These are phyloP conservation scores for Ceratopteris richardii DNA, from an alignment of 75 land plant species.

Conservation along the genomic window DNA sequence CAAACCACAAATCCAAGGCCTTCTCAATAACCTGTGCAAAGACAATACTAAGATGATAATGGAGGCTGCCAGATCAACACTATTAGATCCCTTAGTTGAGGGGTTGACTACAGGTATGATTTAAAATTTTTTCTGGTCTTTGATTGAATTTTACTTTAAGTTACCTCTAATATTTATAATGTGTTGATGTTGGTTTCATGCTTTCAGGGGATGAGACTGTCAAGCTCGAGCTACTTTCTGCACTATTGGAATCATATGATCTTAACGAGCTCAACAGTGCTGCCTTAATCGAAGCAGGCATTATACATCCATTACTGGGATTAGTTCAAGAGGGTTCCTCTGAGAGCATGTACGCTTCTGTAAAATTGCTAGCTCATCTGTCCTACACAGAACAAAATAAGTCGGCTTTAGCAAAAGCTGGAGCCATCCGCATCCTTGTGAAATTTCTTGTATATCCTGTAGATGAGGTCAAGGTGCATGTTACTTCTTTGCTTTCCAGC, in stretches of 20 bases:
- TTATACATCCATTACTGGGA: conserved; percentile 12
- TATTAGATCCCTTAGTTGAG: neutral
- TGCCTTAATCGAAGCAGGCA: conserved; percentile 19
- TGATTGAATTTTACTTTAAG: no score
- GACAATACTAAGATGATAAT: neutral
- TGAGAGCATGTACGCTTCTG: conserved; percentile 11
- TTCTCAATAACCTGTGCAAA: conserved; percentile 6
- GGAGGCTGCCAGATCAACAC: neutral
- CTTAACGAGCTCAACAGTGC: conserved; percentile 8
- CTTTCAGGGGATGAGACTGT: conserved; percentile 12
- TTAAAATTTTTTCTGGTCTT: no score
- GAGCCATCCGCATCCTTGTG: conserved; percentile 13
- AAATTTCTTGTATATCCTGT: conserved; percentile 3
- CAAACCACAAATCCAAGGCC: neutral
- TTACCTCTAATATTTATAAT: no score
- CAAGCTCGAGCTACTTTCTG: conserved; percentile 7
- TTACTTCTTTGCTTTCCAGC: conserved; percentile 11
- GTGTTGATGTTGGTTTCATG: no score
- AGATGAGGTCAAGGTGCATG: neutral
- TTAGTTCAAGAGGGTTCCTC: conserved; percentile 7
- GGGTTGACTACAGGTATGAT: neutral
- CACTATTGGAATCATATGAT: conserved; percentile 7
- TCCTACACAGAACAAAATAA: conserved; percentile 12
- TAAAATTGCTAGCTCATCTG: conserved; percentile 7
- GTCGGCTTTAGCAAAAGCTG: conserved; percentile 12